Percentiles rank a stretch among this genome's conserved stretches.
Conservation (phyloP, 805 yeast genomes). For the Pichia membranifaciens region DNA sequence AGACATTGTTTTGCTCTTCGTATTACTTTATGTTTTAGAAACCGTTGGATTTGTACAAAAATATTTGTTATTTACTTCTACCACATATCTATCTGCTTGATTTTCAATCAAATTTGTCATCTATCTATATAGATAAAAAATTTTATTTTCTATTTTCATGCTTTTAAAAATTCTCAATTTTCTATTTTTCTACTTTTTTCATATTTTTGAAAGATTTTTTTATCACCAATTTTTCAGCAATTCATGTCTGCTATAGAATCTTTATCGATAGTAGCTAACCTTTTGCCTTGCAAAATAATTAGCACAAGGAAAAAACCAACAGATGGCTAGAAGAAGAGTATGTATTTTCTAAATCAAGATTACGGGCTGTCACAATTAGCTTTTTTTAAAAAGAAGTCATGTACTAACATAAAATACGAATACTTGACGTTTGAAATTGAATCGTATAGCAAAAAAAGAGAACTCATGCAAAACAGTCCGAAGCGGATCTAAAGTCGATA, state of each 20-base stretch:
- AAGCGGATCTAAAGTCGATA: conserved; percentile 63
- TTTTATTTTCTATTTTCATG: no score
- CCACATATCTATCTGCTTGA: no score
- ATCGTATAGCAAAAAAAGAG: conserved; percentile 58
- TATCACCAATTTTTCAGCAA: no score
- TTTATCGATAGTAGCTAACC: no score
- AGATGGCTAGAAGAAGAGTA: conserved; percentile 34
- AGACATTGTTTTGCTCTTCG: not conserved
- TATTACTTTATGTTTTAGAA: no score
- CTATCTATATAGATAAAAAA: no score
- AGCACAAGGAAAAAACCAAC: no score
- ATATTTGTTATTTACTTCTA: no score
- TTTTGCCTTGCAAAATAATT: no score
- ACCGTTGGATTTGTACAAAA: no score
- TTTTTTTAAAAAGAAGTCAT: not conserved
- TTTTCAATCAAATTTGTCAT: not conserved
- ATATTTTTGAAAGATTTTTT: not conserved
- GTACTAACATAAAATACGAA: not conserved
- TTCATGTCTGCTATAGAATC: no score
- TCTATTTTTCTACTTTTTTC: not conserved
- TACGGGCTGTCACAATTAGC: not conserved
- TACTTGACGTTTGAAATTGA: no score
- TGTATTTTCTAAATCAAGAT: conserved; percentile 12
- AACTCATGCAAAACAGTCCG: conserved; percentile 67
- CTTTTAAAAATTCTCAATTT: not conserved